Conservation (phyloP, 2,329 filamentous ascomycete genomes). For the Dactylellina sp. region DNA sequence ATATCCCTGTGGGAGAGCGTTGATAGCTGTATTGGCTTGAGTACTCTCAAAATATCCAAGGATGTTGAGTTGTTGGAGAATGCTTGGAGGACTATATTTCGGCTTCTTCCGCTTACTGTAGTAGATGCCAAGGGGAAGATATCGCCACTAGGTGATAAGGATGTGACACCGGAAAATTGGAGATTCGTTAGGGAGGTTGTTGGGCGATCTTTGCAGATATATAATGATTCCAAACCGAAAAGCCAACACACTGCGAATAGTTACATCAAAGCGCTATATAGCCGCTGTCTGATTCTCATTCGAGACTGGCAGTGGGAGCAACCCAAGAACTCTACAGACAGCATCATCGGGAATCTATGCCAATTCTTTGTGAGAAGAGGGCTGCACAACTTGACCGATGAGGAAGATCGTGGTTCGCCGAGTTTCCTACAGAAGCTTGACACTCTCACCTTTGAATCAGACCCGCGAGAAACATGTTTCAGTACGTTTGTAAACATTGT, state of each 20-base stretch:
- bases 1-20: constrained; percentile 62
- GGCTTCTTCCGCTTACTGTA: constrained; percentile 72
- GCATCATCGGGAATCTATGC: constrained; percentile 73
- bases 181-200: constrained; percentile 70
- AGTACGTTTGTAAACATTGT: constrained; percentile 76
- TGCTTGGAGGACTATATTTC: constrained; percentile 72
- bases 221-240: constrained; percentile 66
- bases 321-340: constrained; percentile 64
- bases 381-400: constrained; percentile 73
- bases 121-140: constrained; percentile 71
- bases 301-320: constrained; percentile 74
- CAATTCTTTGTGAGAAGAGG: constrained; percentile 76
- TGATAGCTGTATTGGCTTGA: constrained; percentile 64
- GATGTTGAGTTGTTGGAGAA: constrained; percentile 66
- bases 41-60: constrained; percentile 7
- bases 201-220: constrained; percentile 71
- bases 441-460: constrained; percentile 66
- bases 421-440: constrained; percentile 71
- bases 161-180: constrained; percentile 71
- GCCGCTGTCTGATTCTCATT: constrained; percentile 73
- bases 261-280: constrained; percentile 68
- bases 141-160: constrained; percentile 58
- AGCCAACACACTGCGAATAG: constrained; percentile 4
- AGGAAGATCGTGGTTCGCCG: constrained; percentile 73
- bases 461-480: constrained; percentile 73